Base-by-base conservation (phyloP, 129 eudicot species). In the Flaveria brownii region DNA sequence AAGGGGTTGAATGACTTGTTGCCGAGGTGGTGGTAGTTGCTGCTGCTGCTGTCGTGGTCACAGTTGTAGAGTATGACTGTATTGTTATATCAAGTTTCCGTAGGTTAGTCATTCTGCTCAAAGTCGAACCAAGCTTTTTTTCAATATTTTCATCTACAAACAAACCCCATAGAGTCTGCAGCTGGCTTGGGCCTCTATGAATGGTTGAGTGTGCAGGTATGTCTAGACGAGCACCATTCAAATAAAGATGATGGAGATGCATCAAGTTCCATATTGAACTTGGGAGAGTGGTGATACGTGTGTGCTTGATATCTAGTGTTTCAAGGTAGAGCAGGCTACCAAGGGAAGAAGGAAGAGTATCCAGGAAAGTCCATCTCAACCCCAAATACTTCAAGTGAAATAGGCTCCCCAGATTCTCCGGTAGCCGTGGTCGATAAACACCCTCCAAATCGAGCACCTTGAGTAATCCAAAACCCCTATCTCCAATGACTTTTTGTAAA, bases 391-490 rank as follows among this genome's bases (percentile, higher is more conserved):
- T 73, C 16, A 80, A 65, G 70, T 80, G 74, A 73, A 52, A 63
- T 42, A 80, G 43, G 69, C 36, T 80, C 13, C 79, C 79, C 14
- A 73, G 61, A 63, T 73, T 80, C 57, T 80, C 70, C 0, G 79
- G 83, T 55, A 80, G 50, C 14, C 28, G 69, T 65, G 79, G 79
- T 50, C 69, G 73, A 73, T 80, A 67, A 73, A 73, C 83, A 1
- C 79, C 79, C 61, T 80, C 83, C 30, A 80, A 46, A 73, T 80
- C 83, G 5, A 80, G 83, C 41, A 80, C 83, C 79, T 56, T 73
- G n/a, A 80, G 79, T 56, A 80, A 80, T 55, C 79, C 70, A 17
- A 73, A 80, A 0, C 83, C 83, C 72, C 62, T 73, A 39, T 18
- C 12, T 52, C 79, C 79, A 52, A 73, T 55, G 84, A 54, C 52